Base-by-base conservation (phyloP, 2,329 filamentous ascomycete species). In the Tolypocladium inflatum region DNA sequence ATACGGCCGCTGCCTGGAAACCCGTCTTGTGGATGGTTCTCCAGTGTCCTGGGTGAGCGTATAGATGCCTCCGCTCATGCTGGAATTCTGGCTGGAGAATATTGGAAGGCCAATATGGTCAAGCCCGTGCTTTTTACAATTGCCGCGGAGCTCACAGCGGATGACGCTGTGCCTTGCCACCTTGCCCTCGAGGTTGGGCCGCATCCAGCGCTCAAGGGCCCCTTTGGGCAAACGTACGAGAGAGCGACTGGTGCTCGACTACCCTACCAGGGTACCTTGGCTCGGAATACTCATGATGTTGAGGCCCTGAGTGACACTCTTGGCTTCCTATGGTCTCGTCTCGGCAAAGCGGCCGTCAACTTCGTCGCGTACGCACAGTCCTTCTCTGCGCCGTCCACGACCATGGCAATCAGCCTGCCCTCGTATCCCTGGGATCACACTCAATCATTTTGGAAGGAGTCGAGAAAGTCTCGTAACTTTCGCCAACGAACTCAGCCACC, bases 401-500 rank as follows among this genome's bases (percentile, higher is more conserved):
- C 43, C 1, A 33, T 55, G 30, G 23, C 42, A 23, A n/a, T 11
- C 2, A 30, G 63, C 13, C 58, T 78, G 0, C 74, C 76, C 1
- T 61, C 62, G 1, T 79, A 79, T 60, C 63, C 67, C 0, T 79
- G 75, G 75, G 68, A 77, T 42, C 73, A 77, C 57, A 61, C 30
- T 6, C 57, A 56, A 26, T 23, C 26, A 1, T 70, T 68, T 58
- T 76, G 72, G 73, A 35, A 50, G 26, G 67, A 68, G 50, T 56
- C 37, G 3, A 60, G 63, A 2, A n/a, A 55, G 33, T 59, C 61
- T 1, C 23, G 19, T 0, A 55, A 59, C 17, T 60, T 59, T 43
- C 50, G 61, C 9, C n/a, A 55, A n/a, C 60, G 56, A 3, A 23
- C 37, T 11, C 59, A 56, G 41, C 41, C 59, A 2, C 59, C 54